Evolutionary conservation across 2,329 filamentous ascomycete species (phyloP).

Genomic region (Thielaviopsis cerberus): DNA sequence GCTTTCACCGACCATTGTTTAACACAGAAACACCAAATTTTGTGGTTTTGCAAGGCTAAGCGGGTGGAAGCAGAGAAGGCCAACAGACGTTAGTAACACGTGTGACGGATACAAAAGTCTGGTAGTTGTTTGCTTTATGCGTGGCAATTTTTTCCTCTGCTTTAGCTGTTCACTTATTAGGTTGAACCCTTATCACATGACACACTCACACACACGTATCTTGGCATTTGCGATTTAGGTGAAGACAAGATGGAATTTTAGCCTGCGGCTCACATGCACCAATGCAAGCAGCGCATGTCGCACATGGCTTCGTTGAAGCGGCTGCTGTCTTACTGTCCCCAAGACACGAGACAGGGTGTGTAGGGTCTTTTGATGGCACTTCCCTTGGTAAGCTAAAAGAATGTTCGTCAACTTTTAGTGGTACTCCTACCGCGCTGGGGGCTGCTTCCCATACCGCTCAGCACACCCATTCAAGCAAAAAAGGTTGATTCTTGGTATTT

Average conservation of each 20-base stretch:
- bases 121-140: not conserved
- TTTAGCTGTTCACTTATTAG: not conserved
- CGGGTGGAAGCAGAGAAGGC: not conserved
- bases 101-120: not conserved
- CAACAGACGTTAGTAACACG: not conserved
- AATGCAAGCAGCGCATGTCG: too few species aligned
- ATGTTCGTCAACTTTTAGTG: not conserved
- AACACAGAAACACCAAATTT: not conserved
- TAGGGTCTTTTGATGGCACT: not conserved
- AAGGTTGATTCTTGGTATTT: too few species aligned
- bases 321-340: too few species aligned
- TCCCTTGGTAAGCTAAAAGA: not conserved
- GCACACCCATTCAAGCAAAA: too few species aligned
- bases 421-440: not conserved
- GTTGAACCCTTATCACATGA: not conserved
- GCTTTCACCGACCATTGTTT: not conserved
- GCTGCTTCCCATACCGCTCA: too few species aligned
- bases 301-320: too few species aligned
- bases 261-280: not conserved
- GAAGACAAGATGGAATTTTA: not conserved
- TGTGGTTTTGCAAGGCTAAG: not conserved
- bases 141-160: not conserved
- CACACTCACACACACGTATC: too few species aligned
- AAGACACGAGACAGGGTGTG: not conserved
- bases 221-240: too few species aligned